Conservation (phyloP, 192 early-diverging fungal genomes). For the Coemansia sp. region DNA sequence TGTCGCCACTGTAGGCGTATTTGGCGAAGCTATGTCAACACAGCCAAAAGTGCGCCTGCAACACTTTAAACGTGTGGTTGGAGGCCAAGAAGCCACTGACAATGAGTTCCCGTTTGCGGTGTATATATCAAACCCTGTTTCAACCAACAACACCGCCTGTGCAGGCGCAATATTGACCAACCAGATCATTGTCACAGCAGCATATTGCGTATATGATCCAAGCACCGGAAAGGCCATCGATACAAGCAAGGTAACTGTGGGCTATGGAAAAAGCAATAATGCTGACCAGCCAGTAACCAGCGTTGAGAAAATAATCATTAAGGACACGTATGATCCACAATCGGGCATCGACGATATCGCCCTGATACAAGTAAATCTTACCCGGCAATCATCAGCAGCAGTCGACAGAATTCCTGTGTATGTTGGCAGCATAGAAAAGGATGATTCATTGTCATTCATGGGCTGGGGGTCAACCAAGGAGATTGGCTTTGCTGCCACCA, state of each 20-base stretch:
- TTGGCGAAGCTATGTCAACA: too few species aligned
- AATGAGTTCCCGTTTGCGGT: slow-evolving; percentile 40
- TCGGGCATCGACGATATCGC: slow-evolving; percentile 41
- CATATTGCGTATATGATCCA: slow-evolving; percentile 33
- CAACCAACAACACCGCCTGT: slow-evolving; percentile 36
- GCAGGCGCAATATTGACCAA: slow-evolving; percentile 47
- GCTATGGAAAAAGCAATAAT: slow-evolving; percentile 33
- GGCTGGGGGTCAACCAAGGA: slow-evolving; percentile 38
- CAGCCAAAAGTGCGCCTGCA: neutral
- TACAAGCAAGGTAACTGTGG: slow-evolving; percentile 24
- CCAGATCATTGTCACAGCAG: slow-evolving; percentile 41
- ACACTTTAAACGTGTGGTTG: slow-evolving; percentile 27
- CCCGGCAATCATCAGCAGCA: slow-evolving; percentile 10
- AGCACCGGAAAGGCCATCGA: slow-evolving; percentile 19
- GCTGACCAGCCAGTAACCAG: slow-evolving; percentile 22
- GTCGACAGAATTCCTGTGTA: slow-evolving; percentile 40
- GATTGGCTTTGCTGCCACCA: slow-evolving; percentile 28
- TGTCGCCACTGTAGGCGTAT: neutral
- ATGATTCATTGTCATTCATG: slow-evolving; percentile 33
- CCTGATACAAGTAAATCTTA: slow-evolving; percentile 32
- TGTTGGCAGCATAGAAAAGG: slow-evolving; percentile 23
- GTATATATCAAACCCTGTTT: slow-evolving; percentile 26
- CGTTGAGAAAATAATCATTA: slow-evolving; percentile 30
- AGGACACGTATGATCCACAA: slow-evolving; percentile 19
- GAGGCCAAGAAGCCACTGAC: slow-evolving; percentile 22